Conservation (phyloP, 2,329 filamentous ascomycete species). For the Aspergillus japonicus region DNA sequence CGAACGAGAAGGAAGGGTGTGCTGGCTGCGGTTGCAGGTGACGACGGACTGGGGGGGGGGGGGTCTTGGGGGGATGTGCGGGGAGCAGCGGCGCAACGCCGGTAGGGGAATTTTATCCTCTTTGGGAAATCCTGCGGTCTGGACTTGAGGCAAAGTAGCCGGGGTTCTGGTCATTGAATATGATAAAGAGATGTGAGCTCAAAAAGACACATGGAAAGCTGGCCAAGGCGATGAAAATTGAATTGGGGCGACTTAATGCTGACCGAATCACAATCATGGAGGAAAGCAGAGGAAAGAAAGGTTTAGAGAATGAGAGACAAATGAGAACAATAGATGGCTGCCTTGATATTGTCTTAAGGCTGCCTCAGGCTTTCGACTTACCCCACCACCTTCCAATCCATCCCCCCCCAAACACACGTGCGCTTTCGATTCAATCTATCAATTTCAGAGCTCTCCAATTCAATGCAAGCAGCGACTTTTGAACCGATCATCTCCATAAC, state of each 20-base stretch:
- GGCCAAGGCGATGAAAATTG: too few species aligned
- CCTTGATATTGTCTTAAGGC: constrained; percentile 23
- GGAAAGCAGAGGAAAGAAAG: neutral
- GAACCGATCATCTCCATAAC: neutral
- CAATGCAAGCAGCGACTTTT: neutral
- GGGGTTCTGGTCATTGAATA: neutral
- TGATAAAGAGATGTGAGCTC: neutral
- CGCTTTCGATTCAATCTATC: constrained; percentile 9
- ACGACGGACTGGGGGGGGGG: neutral
- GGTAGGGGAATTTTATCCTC: constrained; percentile 5
- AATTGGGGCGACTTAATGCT: neutral
- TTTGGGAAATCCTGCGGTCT: constrained; percentile 11
- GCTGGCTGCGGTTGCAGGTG: neutral
- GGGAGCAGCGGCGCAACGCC: neutral
- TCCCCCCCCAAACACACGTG: constrained; percentile 4
- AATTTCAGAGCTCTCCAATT: neutral
- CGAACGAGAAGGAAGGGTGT: neutral
- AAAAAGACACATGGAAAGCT: neutral
- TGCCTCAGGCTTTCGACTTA: constrained; percentile 28
- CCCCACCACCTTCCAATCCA: constrained; percentile 20
- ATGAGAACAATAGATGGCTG: constrained; percentile 17
- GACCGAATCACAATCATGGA: neutral
- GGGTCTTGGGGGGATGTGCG: constrained; percentile 2
- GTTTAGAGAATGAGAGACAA: constrained; percentile 3
- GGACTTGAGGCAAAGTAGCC: neutral